phyloP scores from a whole-genome alignment of 169 alveolate species.

The Pseudocohnilembus persalinus region DNA sequence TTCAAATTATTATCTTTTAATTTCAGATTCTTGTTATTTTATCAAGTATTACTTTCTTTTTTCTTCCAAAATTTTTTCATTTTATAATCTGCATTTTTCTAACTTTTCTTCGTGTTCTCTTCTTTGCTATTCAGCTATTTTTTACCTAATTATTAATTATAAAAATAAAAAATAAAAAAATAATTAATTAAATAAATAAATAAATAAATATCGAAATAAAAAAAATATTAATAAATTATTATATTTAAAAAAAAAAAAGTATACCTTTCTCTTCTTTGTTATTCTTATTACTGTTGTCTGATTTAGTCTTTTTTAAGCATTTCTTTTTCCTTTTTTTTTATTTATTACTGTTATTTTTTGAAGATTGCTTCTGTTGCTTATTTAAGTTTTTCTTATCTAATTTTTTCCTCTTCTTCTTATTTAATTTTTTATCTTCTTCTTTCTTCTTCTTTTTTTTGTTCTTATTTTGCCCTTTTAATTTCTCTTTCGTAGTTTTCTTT shows the following conservation, averaged over 20 bases:
- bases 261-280: not conserved
- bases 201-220: too few species aligned
- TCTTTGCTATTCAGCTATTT: conserved; percentile 7
- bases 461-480: conserved; percentile 6
- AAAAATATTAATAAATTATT: too few species aligned
- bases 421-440: not conserved
- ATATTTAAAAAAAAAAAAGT: too few species aligned
- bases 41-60: not conserved
- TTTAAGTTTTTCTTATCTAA: conserved; percentile 17
- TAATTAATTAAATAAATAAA: too few species aligned
- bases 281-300: not conserved
- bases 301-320: conserved; percentile 17
- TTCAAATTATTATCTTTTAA: conserved; percentile 17
- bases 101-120: conserved; percentile 5
- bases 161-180: too few species aligned
- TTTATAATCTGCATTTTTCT: conserved; percentile 13
- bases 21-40: conserved; percentile 10
- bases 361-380: conserved; percentile 17
- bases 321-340: conserved; percentile 11
- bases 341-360: not conserved
- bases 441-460: conserved; percentile 8
- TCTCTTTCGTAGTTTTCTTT: conserved; percentile 6
- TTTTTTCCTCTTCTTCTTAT: conserved; percentile 4
- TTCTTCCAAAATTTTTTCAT: not conserved
- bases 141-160: not conserved